Percentiles rank a stretch among this genome's conserved stretches.
These are phyloP conservation scores for Arachnopeziza araneosa DNA, from an alignment of 2,329 filamentous ascomycete genomes.

Conservation along the genomic window DNA sequence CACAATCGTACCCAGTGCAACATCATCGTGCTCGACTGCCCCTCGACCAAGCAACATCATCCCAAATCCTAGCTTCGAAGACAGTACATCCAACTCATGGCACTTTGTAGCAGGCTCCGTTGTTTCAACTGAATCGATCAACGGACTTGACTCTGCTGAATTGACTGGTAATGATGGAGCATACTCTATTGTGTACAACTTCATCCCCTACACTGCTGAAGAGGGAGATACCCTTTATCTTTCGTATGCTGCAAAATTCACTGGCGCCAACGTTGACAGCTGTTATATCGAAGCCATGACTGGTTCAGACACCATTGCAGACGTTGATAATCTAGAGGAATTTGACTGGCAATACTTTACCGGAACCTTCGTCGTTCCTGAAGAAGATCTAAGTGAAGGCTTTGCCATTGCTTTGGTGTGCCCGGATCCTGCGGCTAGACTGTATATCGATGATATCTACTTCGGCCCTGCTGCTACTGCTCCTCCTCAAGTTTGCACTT, in stretches of 20 bases:
- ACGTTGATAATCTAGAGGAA: not conserved
- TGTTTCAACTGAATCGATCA: not conserved
- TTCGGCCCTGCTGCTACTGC: not conserved
- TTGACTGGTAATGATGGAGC: not conserved
- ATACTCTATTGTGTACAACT: not conserved
- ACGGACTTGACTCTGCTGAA: not conserved
- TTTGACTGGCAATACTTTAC: not conserved
- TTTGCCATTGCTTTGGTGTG: not conserved
- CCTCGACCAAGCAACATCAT: not conserved
- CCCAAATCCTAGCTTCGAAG: not conserved
- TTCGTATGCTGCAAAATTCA: not conserved
- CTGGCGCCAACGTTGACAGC: not conserved
- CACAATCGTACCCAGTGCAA: not conserved
- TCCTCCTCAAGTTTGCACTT: not conserved
- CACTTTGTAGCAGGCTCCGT: not conserved
- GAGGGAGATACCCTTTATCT: not conserved
- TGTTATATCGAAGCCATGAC: not conserved
- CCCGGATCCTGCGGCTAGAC: not conserved
- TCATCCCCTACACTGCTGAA: not conserved
- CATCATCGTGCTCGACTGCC: not conserved
- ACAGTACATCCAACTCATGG: not conserved
- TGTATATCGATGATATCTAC: not conserved
- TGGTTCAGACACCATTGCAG: not conserved
- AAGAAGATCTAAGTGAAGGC: not conserved
- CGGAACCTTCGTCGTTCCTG: not conserved